phyloP scores from a whole-genome alignment of 2,329 filamentous ascomycete genomes.

The Ceratocystis alfenasii region DNA sequence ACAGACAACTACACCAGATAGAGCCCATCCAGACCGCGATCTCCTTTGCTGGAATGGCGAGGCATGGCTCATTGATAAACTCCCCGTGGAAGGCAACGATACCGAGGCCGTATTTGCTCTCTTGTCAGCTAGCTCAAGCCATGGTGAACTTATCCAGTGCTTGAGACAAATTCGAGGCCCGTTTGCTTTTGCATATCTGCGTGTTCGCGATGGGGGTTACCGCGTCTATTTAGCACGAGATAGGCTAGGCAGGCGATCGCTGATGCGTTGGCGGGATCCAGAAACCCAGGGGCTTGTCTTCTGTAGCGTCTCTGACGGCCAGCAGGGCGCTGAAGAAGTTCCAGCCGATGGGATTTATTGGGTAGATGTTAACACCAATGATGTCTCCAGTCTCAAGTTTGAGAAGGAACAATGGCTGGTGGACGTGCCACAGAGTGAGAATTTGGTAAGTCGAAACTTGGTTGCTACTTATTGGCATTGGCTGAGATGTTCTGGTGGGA shows the following conservation, averaged over 20 bases:
- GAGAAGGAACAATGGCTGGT: constrained; percentile 20
- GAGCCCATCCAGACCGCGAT: not conserved
- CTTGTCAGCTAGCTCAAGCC: constrained; percentile 32
- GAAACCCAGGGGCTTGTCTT: constrained; percentile 38
- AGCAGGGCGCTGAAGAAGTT: constrained; percentile 59
- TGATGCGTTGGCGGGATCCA: constrained; percentile 57
- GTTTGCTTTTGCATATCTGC: constrained; percentile 79
- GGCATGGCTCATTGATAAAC: constrained; percentile 62
- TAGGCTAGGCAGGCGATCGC: constrained; percentile 71
- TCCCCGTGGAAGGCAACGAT: constrained; percentile 61
- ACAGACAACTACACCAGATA: no score
- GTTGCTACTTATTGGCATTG: not conserved
- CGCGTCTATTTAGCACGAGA: constrained; percentile 72
- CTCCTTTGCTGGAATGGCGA: constrained; percentile 92
- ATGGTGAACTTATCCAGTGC: constrained; percentile 36
- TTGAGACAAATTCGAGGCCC: constrained; percentile 61
- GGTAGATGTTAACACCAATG: constrained; percentile 39
- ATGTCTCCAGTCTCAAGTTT: not conserved
- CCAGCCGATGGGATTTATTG: constrained; percentile 72
- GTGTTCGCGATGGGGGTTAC: constrained; percentile 41
- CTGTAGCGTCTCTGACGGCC: constrained; percentile 56
- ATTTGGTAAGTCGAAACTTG: constrained; percentile 20
- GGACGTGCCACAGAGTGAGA: not conserved
- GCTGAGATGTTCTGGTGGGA: constrained; percentile 23
- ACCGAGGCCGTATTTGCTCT: constrained; percentile 54